These are phyloP conservation scores for Penicillium sp. DNA, from an alignment of 2,329 filamentous ascomycete genomes.

Conservation along the genomic window DNA sequence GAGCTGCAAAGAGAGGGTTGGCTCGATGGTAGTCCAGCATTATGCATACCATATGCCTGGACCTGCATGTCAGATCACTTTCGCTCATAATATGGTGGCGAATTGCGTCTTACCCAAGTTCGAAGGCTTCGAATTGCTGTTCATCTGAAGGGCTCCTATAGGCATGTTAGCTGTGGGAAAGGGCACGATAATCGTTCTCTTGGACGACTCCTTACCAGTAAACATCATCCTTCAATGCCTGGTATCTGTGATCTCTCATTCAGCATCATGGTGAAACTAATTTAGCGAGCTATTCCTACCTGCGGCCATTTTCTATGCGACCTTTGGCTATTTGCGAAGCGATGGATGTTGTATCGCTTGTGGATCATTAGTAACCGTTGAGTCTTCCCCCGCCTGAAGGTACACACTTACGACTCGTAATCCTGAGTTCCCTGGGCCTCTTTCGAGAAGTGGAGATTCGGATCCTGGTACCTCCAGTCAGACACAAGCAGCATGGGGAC, in stretches of 20 bases:
- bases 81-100: background rate
- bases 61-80: background rate
- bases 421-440: background rate
- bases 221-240: conserved; percentile 23
- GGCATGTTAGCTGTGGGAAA: background rate
- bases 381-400: background rate
- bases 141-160: conserved; percentile 25
- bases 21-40: conserved; percentile 22
- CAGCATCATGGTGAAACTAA: background rate
- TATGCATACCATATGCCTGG: conserved; percentile 23
- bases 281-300: background rate
- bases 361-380: background rate
- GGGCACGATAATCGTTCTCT: background rate
- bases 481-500: background rate
- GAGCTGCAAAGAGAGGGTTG: conserved; percentile 19
- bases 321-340: conserved; percentile 20
- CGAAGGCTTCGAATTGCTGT: conserved; percentile 26
- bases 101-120: conserved; percentile 17
- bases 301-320: conserved; percentile 23
- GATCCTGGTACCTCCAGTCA: conserved; percentile 2
- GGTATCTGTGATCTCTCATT: conserved; percentile 18
- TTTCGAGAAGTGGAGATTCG: background rate
- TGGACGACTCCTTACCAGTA: conserved; percentile 18
- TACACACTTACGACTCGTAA: conserved; percentile 6
- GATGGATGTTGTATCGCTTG: conserved; percentile 24